Evolutionary conservation across 441 rosid genomes (phyloP), one percentile per base, ranked within the genome.

Genomic region (Gossypium davidsonii): DNA sequence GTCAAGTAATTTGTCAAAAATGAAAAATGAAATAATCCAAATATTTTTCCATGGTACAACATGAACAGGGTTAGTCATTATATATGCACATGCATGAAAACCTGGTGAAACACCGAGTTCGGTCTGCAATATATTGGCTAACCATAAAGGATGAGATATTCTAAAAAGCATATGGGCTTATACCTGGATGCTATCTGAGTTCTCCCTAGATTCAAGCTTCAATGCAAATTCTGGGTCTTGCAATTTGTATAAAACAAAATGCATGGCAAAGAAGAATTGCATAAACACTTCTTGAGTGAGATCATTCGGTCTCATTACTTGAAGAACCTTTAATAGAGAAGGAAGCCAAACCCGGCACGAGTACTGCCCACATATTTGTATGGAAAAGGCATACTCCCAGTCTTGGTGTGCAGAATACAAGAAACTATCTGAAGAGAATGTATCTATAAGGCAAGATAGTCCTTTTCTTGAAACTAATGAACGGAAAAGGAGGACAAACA

Each of bases 291-390:
- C 86, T 79, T 75, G 82, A 60, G 80, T 71, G 57, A 79, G 76
- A 78, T 78, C 72, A 67, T 76, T 84, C 67, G 67, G 64, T 74
- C 79, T 82, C 68, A 88, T 81, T 68, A 72, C 79, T 81, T 77
- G 84, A 76, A 96, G 89, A 80, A 90, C 76, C 71, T 51, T 77
- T 78, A 88, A 90, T 60, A 91, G 78, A 66, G 98, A 89, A 15
- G 95, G 90, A 80, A 96, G 98, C 99, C 99, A 93, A 79, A 85
- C 85, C 73, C 75, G 73, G 82, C 93, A 89, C 37, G 98, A 80
- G 80, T 87, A 92, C 66, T 91, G 97, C 78, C 87, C 92, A 81
- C 89, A 88, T 78, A 96, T 82, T 81, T 88, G 91, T 73, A 86
- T 63, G 23, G 95, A 87, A 79, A 93, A 96, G 26, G 82, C 71